Evolutionary conservation across 495 filamentous ascomycete species (phyloP), one percentile per base, ranked within the genome.

Genomic region (Physcia stellaris): DNA sequence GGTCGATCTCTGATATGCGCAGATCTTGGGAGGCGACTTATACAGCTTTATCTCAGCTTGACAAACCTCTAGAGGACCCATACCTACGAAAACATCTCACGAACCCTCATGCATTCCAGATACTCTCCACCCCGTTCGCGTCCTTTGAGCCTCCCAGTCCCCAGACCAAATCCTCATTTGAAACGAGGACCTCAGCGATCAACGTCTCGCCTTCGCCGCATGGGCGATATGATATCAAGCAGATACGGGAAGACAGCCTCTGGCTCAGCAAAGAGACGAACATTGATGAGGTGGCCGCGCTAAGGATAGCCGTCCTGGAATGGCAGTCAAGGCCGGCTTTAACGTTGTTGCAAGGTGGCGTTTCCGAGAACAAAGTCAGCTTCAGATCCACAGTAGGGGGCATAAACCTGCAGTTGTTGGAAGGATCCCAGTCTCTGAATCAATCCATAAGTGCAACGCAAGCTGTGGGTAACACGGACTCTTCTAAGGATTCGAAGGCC

Each of bases 121-220:
- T 83, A 40, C 66, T 94, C 49, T 67, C 73, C 42, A 62, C 70
- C 31, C 75, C 78, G 35, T 59, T 74, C 54, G 70, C 60, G 37
- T 71, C 74, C 32, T 88, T 83, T 55, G 59, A 68, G 34, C 47
- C 66, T 2, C 77, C 55, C 43, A 72, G 66, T 32, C 46, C 63
- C 42, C 75, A 70, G 49, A 67, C 72, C 4, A 88, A 80, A 55
- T 54, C 66, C 31, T 75, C 74, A 18, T 94, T 94, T 53, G 82
- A 88, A 39, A 85, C 79, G 28, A 87, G 77, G 57, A 95, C 86
- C 1, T 80, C 88, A 13, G 77, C 87, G n/a, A 92, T 95, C 37
- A 79, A 94, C 54, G 77, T 86, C 31, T 71, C 81, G 18, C 79
- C 83, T 4, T 70, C 72, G 6, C 60, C 73, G 17, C 74, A 76